Percentiles rank a stretch among this genome's conserved stretches.
phyloP scores from a whole-genome alignment of 1,139 yeast genomes.

The Saccharomycopsis hybrid region DNA sequence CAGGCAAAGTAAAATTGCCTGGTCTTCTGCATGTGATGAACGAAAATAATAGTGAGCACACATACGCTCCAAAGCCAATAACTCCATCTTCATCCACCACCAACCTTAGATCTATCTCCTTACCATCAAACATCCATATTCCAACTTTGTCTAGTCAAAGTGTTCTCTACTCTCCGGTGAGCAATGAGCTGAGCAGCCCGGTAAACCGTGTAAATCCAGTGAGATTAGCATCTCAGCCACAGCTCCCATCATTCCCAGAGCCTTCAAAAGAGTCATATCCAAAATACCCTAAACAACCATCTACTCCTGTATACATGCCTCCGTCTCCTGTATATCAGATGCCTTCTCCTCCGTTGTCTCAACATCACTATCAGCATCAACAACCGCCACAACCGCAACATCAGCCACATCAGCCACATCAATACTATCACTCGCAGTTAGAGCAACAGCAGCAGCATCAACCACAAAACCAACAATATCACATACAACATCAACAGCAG shows the following conservation, averaged over 20 bases:
- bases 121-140: slow-evolving; percentile 1
- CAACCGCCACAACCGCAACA: background rate
- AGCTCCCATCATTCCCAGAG: background rate
- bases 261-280: no score
- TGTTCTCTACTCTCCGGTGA: slow-evolving; percentile 2
- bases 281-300: background rate
- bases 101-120: slow-evolving; percentile 1
- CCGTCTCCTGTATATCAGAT: slow-evolving; percentile 6
- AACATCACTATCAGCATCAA: background rate
- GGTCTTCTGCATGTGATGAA: no score
- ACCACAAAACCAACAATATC: no score
- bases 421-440: no score
- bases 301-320: slow-evolving; percentile 6
- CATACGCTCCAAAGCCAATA: no score
- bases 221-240: slow-evolving; percentile 2
- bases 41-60: no score
- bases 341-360: slow-evolving; percentile 3
- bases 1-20: no score
- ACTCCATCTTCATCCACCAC: no score
- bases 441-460: no score
- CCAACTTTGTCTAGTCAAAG: slow-evolving; percentile 1
- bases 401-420: background rate
- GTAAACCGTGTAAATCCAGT: background rate
- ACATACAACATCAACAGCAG: no score
- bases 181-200: background rate